Evolutionary conservation across 768 basidiomycete genomes (phyloP), one percentile per base, ranked within the genome.

Genomic region (Porpolomopsis calyptriformis): DNA sequence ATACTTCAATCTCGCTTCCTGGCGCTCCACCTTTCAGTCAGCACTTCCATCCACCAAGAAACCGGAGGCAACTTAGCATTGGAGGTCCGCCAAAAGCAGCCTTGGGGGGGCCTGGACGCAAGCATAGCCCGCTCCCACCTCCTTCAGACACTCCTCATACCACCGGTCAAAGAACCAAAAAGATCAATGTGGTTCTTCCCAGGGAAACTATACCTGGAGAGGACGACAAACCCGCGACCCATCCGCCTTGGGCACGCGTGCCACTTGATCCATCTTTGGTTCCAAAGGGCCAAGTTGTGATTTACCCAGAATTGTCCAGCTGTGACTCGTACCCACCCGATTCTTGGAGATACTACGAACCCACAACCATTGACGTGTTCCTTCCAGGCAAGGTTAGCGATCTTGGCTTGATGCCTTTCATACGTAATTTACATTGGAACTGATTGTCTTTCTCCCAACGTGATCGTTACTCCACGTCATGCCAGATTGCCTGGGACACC

Each of bases 31-130:
- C 61, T 20, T 68, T 60, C 35, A 62, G 57, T 23, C 57, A 56
- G 1, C 63, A 53, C 1, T 46, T 60, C 33, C 53, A 56, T 12
- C 71, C 71, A 46, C 78, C 74, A 2, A 66, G 82, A 46, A 82
- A 71, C 57, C 71, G 82, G 59, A 72, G 85, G 35, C 76, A 84
- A 47, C 73, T 82, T 36, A 85, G 81, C 58, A 76, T 84, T 34
- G 88, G 88, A 10, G 88, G 88, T 5, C 88, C 88, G n/a, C 88
- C 88, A 7, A 91, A 90, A 60, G 88, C 88, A 1, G 73, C 78
- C 0, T 65, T 91, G 2, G 88, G 88, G 14, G 88, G 88, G 0
- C 86, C 83, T 10, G 75, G 78, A 37, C 75, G 83, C 37, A 90
- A 85, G 64, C 70, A 79, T 42, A 84, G 80, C 60, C 85, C 85